phyloP scores from a whole-genome alignment of 768 basidiomycete species.

The Leccinum obscurum region DNA sequence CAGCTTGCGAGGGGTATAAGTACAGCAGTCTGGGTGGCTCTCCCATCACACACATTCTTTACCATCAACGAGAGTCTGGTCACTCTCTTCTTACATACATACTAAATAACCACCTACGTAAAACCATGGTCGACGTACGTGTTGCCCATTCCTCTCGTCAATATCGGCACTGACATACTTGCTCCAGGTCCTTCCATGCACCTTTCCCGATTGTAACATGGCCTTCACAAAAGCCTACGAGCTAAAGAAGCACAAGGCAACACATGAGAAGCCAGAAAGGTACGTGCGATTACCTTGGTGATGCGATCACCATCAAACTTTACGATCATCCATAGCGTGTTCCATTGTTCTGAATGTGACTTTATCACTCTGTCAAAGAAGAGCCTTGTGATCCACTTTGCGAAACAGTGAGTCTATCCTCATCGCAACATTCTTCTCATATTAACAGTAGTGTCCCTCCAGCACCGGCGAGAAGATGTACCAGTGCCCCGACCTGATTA shows the following conservation, averaged over 20 bases:
- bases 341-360: slow-evolving; percentile 18
- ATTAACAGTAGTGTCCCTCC: neutral
- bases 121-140: slow-evolving; percentile 17
- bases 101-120: neutral
- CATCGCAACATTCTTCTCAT: neutral
- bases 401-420: slow-evolving; percentile 18
- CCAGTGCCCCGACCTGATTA: slow-evolving; percentile 16
- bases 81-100: slow-evolving; percentile 9
- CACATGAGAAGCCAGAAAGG: slow-evolving; percentile 16
- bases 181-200: slow-evolving; percentile 17
- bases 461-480: slow-evolving; percentile 25
- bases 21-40: neutral
- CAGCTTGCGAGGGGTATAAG: slow-evolving; percentile 16
- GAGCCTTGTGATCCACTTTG: slow-evolving; percentile 21
- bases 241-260: slow-evolving; percentile 24
- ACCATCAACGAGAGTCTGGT: slow-evolving; percentile 18
- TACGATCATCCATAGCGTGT: slow-evolving; percentile 12
- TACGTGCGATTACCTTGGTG: neutral
- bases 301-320: neutral
- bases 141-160: neutral
- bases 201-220: slow-evolving; percentile 9
- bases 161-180: neutral
- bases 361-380: slow-evolving; percentile 24
- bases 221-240: slow-evolving; percentile 19
- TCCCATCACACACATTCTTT: neutral